Base-by-base conservation (phyloP, 306 rosid species). In the Pterocarpus macrocarpus region DNA sequence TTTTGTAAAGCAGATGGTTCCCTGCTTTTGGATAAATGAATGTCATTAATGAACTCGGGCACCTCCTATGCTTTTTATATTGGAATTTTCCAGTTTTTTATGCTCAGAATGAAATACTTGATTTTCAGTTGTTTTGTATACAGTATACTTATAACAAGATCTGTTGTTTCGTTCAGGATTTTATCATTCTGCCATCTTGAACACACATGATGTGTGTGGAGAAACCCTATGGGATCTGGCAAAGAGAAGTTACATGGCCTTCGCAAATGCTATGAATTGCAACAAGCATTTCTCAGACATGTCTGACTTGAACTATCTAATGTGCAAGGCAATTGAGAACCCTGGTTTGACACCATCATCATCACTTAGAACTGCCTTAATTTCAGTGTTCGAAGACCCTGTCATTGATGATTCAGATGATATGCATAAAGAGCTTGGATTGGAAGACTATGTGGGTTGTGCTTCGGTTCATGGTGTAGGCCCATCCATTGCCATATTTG, bases 271-370 rank as follows among this genome's bases (percentile, higher is more conserved):
- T 17, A 80, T 87, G 89, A 84, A 85, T 43, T 67, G 56, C 86
- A 93, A 95, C 88, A 95, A 93, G 89, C 97, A 95, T 82, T 91
- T 95, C 89, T 13, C 97, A 7, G 99, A 95, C 83, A 95, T 95
- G 98, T 86, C 98, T 59, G 99, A 93, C 77, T 87, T 93, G 70
- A 95, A 95, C 93, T 95, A 72, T 85, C 97, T 91, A 80, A 93
- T 95, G 99, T 79, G 90, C 87, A 93, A 89, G 89, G 98, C 98
- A 41, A 91, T 95, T 4, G 94, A 95, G 14, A 95, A 89, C 86
- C 99, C 99, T 2, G 80, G 88, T 73, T 84, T 95, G 85, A 95
- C 99, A 16, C 93, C 98, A 0, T 90, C 94, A 0, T 87, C 98
- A 0, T 88, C 98, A 3, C 73, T 91, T 84, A 91, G 99, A 84